Conservation (phyloP, 345 rosid species). For the Xanthoceras sorbifolium region DNA sequence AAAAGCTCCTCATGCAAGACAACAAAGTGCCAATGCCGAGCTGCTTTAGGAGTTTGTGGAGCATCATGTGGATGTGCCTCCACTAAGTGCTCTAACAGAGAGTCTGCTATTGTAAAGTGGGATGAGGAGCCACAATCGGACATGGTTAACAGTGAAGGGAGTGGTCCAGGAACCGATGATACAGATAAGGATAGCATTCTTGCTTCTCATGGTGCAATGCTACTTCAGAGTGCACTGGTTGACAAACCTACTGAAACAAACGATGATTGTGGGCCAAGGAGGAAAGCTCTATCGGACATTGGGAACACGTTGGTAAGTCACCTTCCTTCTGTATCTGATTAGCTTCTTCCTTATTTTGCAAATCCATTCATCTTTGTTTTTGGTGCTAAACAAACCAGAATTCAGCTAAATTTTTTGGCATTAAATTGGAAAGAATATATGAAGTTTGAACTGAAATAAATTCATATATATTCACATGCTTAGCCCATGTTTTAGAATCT, state of each 20-base stretch:
- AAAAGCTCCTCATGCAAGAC: conserved; percentile 71
- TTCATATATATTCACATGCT: too few species aligned
- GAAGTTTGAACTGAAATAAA: background rate
- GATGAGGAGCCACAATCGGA: conserved; percentile 34
- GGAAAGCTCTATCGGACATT: conserved; percentile 84
- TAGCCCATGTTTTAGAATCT: background rate
- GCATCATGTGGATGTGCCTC: conserved; percentile 66
- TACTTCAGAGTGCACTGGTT: conserved; percentile 74
- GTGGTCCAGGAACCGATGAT: conserved; percentile 40
- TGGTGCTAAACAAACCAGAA: conserved; percentile 45
- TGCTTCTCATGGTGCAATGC: conserved; percentile 75
- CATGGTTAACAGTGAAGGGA: conserved; percentile 15
- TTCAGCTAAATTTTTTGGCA: conserved; percentile 71
- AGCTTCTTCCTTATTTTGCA: background rate
- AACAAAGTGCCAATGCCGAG: conserved; percentile 74
- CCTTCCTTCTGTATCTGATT: background rate
- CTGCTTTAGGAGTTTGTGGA: conserved; percentile 59
- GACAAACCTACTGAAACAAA: conserved; percentile 43
- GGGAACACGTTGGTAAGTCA: conserved; percentile 69
- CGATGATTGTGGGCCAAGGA: conserved; percentile 45
- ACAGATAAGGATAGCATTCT: conserved; percentile 40
- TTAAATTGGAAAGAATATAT: background rate
- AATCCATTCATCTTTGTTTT: background rate
- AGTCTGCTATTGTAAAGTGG: conserved; percentile 9
- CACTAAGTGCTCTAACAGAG: conserved; percentile 68